Conservation (phyloP, 257 asterid genomes). For the Ocimum tenuiflorum region DNA sequence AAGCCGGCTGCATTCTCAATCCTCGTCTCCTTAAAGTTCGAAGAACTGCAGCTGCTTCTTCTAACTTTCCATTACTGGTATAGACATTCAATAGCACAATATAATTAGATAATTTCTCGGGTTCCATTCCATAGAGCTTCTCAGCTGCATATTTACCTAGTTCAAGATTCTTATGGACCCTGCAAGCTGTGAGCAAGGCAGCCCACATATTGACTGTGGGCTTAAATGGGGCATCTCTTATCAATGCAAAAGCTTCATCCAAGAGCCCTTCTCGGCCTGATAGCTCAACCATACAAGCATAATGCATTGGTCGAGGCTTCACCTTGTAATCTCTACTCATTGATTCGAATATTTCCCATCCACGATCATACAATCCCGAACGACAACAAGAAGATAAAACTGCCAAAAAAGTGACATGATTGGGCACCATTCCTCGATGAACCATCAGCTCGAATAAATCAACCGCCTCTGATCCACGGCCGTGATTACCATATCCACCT, state of each 20-base stretch:
- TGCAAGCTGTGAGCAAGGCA: conserved; percentile 84
- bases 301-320: conserved; percentile 85
- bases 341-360: conserved; percentile 71
- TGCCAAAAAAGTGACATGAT: conserved; percentile 76
- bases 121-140: conserved; percentile 72
- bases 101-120: conserved; percentile 73
- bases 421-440: conserved; percentile 54
- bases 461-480: conserved; percentile 70
- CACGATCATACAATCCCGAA: conserved; percentile 62
- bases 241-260: conserved; percentile 72
- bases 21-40: conserved; percentile 62
- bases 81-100: conserved; percentile 72
- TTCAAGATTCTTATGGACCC: conserved; percentile 61
- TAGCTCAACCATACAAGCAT: conserved; percentile 72
- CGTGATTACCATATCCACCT: conserved; percentile 71
- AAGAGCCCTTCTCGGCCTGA: conserved; percentile 72
- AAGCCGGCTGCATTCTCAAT: conserved; percentile 54
- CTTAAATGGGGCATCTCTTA: conserved; percentile 55
- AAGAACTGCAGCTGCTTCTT: conserved; percentile 68
- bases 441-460: conserved; percentile 62
- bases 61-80: conserved; percentile 42
- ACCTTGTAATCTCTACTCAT: conserved; percentile 60
- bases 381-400: conserved; percentile 70
- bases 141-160: conserved; percentile 91
- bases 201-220: conserved; percentile 85